Evolutionary conservation across 371 early-diverging fungal species (phyloP), one percentile per base, ranked within the genome.

Genomic region (Circinella umbellata): DNA sequence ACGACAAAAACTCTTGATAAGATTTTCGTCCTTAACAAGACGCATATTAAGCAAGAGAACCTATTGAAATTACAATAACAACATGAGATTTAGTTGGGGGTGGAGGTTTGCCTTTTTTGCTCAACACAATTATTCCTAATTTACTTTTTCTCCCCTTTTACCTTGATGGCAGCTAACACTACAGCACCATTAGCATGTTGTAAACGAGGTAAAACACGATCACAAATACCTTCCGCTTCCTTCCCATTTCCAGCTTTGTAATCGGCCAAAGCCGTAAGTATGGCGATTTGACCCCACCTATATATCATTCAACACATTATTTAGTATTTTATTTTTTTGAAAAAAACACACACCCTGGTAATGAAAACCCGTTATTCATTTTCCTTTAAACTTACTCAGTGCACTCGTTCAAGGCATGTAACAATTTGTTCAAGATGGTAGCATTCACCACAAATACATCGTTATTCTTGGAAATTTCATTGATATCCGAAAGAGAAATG

Each of bases 201-300:
- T 37, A 99, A 81, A 51, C 99, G 87, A 36, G 98, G 95, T 48
- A 95, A 68, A 10, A 98, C 94, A 62, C 98, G 94, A 76, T 99
- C 98, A 34, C 92, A 91, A 60, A 98, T 83, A 54, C 90, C 91
- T 68, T 92, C 93, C 0, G 98, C 98, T 69, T 99, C 98, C 55
- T 74, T 74, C 10, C n/a, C 18, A 15, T 48, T 47, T 5, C 63
- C 11, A 6, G 71, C 63, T 48, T 74, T 70, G 76, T 93, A 95
- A 34, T 88, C 90, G 74, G 94, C 90, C 36, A 98, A 86, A 17
- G 95, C 89, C 54, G 91, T 92, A 60, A 98, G 79, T 62, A 98
- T 95, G 74, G 92, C 93, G 36, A 93, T 91, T 82, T 97, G 97
- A 35, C 96, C 96, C 98, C 98, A 98, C 76, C 92, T 93, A 68